Evolutionary conservation across 176 grass and related monocot species (phyloP).

Genomic region (Phragmites australis): DNA sequence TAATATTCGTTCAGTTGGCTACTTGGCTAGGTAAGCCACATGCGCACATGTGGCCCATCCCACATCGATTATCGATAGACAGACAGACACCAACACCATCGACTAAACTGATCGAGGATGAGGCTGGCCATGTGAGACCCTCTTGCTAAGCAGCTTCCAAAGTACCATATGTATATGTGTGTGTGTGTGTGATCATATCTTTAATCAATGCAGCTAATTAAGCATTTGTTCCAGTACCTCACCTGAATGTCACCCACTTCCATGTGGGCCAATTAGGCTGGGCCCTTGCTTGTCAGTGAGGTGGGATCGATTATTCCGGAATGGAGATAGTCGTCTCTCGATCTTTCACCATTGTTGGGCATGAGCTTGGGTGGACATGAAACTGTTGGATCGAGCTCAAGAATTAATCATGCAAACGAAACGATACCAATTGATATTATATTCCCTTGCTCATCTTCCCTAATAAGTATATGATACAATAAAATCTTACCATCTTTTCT

Average conservation of each 20-base stretch:
- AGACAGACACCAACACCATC: neutral
- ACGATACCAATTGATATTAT: conserved; percentile 1
- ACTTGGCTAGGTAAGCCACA: conserved; percentile 46
- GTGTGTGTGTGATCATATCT: neutral
- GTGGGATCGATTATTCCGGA: neutral
- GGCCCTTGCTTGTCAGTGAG: conserved; percentile 6
- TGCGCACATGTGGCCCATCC: conserved; percentile 52
- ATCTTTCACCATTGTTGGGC: conserved; percentile 2
- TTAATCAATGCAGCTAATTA: neutral
- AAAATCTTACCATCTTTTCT: conserved; percentile 5
- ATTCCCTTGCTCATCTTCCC: neutral
- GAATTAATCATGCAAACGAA: conserved; percentile 34
- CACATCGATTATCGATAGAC: neutral
- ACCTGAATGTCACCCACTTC: neutral
- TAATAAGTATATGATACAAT: neutral
- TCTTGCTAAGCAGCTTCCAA: conserved; percentile 80
- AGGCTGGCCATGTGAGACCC: conserved; percentile 67
- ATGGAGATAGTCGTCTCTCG: neutral
- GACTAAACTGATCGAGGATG: too few relatives aligned
- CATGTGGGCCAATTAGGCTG: neutral
- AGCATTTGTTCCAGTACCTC: neutral
- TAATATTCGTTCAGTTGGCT: conserved; percentile 39
- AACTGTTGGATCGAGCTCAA: neutral
- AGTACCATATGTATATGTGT: too few relatives aligned
- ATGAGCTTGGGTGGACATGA: neutral